These are phyloP conservation scores for Leishmania aethiopica DNA, from an alignment of 208 protist genomes.

Conservation along the genomic window DNA sequence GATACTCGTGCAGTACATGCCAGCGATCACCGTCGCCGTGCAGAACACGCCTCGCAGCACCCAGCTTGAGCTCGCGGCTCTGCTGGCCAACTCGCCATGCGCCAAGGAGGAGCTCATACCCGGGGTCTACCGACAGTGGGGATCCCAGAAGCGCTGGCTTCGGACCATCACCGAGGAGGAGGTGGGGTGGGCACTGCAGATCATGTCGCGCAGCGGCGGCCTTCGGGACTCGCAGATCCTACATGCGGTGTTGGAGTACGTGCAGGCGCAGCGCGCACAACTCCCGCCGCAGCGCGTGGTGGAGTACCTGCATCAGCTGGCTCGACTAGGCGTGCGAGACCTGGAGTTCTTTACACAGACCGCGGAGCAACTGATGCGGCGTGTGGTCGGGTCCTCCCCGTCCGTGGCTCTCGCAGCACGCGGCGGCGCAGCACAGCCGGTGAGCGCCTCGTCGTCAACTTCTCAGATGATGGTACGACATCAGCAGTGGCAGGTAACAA, in stretches of 20 bases:
- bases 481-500: conserved; percentile 43
- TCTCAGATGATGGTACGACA: conserved; percentile 16
- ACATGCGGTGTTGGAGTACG: conserved; percentile 59
- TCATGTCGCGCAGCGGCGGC: conserved; percentile 48
- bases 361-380: conserved; percentile 61
- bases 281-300: conserved; percentile 58
- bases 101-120: conserved; percentile 52
- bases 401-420: neutral
- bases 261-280: conserved; percentile 40
- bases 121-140: conserved; percentile 55
- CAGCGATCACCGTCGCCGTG: conserved; percentile 58
- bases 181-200: conserved; percentile 48
- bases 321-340: conserved; percentile 65
- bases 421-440: conserved; percentile 1
- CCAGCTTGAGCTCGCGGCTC: conserved; percentile 61
- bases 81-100: conserved; percentile 52
- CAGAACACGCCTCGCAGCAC: conserved; percentile 53
- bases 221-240: conserved; percentile 48
- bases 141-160: conserved; percentile 49
- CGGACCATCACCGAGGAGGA: conserved; percentile 50
- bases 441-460: neutral
- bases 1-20: conserved; percentile 67
- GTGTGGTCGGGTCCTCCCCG: conserved; percentile 18
- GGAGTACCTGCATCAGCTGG: conserved; percentile 58
- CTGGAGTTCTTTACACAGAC: conserved; percentile 75